phyloP scores from a whole-genome alignment of 2,329 filamentous ascomycete genomes.

The Coniella vitis region DNA sequence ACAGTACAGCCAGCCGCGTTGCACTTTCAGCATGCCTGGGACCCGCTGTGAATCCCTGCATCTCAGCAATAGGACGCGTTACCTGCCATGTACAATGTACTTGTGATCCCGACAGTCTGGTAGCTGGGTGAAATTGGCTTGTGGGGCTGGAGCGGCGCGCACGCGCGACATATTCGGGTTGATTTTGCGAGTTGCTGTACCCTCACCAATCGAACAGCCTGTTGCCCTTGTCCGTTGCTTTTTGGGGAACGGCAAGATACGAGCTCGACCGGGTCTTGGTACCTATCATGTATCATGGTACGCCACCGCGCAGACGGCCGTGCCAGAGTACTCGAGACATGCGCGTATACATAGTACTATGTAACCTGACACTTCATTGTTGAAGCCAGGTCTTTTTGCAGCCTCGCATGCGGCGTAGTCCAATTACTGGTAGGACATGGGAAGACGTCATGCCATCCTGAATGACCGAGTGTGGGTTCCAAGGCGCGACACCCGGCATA shows the following conservation, averaged over 20 bases:
- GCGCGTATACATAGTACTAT: too few relatives aligned
- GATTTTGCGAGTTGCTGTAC: background rate
- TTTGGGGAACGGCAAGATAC: background rate
- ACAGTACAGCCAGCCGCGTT: background rate
- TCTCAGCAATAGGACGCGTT: conserved; percentile 1
- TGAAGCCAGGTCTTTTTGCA: too few relatives aligned
- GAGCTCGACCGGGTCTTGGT: too few relatives aligned
- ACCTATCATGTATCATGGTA: too few relatives aligned
- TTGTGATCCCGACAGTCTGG: conserved; percentile 12
- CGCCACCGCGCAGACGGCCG: too few relatives aligned
- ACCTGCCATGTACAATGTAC: background rate
- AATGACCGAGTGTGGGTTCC: background rate
- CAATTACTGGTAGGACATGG: background rate
- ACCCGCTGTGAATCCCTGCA: background rate
- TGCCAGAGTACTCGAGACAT: too few relatives aligned
- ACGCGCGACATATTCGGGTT: background rate
- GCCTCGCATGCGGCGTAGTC: background rate
- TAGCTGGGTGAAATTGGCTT: conserved; percentile 9
- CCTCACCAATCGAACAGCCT: background rate
- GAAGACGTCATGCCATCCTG: background rate
- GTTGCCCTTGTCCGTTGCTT: background rate
- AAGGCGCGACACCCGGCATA: background rate
- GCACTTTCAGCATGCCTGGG: background rate
- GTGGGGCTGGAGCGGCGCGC: conserved; percentile 2
- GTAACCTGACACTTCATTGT: too few relatives aligned